Conservation (phyloP, 2,329 filamentous ascomycete species). For the Pseudocercospora cruenta region DNA sequence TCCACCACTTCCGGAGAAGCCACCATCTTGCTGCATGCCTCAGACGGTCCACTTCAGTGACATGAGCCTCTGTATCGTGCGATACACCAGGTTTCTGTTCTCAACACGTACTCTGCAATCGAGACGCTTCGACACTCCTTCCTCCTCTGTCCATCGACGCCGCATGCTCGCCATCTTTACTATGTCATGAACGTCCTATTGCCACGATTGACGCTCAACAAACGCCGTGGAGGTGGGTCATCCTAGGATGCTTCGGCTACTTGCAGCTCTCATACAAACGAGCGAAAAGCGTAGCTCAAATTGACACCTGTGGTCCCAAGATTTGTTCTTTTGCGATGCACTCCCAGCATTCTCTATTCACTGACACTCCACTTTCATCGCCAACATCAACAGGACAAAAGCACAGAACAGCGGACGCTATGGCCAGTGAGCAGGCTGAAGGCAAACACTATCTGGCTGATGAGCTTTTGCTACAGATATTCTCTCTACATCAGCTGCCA, state of each 20-base stretch:
- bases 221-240: background rate
- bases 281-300: background rate
- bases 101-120: background rate
- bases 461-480: conserved; percentile 7
- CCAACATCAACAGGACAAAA: background rate
- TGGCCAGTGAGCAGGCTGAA: background rate
- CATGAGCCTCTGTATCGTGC: background rate
- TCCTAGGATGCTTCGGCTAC: background rate
- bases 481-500: conserved; percentile 11
- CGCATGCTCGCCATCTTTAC: background rate
- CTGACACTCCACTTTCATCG: background rate
- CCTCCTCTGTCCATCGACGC: background rate
- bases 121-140: background rate
- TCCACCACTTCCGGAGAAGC: no score
- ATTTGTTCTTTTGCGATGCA: background rate
- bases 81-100: background rate
- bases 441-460: background rate
- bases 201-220: background rate
- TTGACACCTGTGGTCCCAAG: background rate
- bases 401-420: background rate
- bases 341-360: background rate
- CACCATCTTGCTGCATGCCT: background rate
- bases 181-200: background rate
- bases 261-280: background rate
- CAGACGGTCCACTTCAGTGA: background rate